Percentiles rank a stretch among this genome's conserved stretches.
These are phyloP conservation scores for Cylindrotheca fusiformis DNA, from an alignment of 108 stramenopile species.

Conservation along the genomic window DNA sequence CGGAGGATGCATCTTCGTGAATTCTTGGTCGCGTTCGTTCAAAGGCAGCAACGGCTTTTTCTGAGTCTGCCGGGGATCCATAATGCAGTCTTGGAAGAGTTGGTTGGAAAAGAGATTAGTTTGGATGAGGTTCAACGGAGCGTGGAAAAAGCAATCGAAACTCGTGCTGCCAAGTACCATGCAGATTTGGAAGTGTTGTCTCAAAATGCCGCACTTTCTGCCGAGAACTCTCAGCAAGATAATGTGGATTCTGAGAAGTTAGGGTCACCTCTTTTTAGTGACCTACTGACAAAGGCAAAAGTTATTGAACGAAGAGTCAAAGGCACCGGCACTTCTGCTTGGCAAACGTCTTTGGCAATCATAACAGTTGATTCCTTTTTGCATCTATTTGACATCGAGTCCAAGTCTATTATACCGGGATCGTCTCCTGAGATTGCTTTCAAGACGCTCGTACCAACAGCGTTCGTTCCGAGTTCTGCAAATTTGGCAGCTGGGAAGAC, in stretches of 20 bases:
- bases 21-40: slow-evolving; percentile 58
- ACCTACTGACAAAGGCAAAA: slow-evolving; percentile 66
- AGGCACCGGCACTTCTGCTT: slow-evolving; percentile 50
- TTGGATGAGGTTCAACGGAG: slow-evolving; percentile 55
- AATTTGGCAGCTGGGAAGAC: slow-evolving; percentile 32
- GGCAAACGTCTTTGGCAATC: slow-evolving; percentile 66
- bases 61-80: slow-evolving; percentile 54
- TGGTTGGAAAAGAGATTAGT: slow-evolving; percentile 60
- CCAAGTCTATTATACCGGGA: slow-evolving; percentile 36
- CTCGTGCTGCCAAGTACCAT: slow-evolving; percentile 40
- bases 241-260: slow-evolving; percentile 36
- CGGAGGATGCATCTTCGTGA: slow-evolving; percentile 62
- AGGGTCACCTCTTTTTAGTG: slow-evolving; percentile 65
- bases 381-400: slow-evolving; percentile 71
- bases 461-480: slow-evolving; percentile 48
- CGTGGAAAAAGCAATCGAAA: slow-evolving; percentile 57
- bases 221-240: slow-evolving; percentile 22
- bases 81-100: slow-evolving; percentile 53
- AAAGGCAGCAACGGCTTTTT: slow-evolving; percentile 68
- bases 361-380: slow-evolving; percentile 68
- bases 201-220: slow-evolving; percentile 10
- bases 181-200: slow-evolving; percentile 22
- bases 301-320: slow-evolving; percentile 58
- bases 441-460: slow-evolving; percentile 57
- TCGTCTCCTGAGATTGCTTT: slow-evolving; percentile 81